These are phyloP conservation scores for Komagataella pastoris DNA, from an alignment of 805 yeast genomes.

Conservation along the genomic window DNA sequence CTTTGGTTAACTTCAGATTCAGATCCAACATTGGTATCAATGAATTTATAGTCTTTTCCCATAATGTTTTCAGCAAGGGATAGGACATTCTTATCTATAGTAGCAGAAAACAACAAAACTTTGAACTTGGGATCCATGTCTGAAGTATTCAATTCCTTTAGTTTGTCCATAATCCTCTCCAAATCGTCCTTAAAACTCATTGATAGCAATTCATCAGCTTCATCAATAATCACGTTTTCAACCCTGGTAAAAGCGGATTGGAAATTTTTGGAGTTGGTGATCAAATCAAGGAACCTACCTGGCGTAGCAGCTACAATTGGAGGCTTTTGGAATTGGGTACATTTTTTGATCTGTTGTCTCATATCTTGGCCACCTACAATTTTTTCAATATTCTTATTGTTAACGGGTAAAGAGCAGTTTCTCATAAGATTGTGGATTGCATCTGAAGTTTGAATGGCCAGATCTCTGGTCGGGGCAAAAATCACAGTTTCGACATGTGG, in stretches of 20 bases:
- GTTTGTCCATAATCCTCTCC: slow-evolving; percentile 35
- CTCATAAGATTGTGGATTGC: slow-evolving; percentile 39
- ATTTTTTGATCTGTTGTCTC: slow-evolving; percentile 18
- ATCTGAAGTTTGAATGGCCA: slow-evolving; percentile 68
- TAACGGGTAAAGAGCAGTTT: slow-evolving; percentile 4
- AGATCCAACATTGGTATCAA: slow-evolving; percentile 72
- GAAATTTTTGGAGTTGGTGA: slow-evolving; percentile 30
- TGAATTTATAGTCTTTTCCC: slow-evolving; percentile 37
- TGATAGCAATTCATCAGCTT: slow-evolving; percentile 80
- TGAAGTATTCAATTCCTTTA: slow-evolving; percentile 20
- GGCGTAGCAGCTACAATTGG: slow-evolving; percentile 80
- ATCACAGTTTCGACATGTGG: slow-evolving; percentile 46
- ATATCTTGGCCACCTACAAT: slow-evolving; percentile 59
- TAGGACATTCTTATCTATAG: slow-evolving; percentile 59
- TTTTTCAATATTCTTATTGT: slow-evolving; percentile 25
- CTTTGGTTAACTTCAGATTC: slow-evolving; percentile 47
- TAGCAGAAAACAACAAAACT: slow-evolving; percentile 78
- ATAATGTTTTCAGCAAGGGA: slow-evolving; percentile 47
- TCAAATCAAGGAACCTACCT: slow-evolving; percentile 62
- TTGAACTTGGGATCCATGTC: slow-evolving; percentile 29
- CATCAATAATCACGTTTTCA: slow-evolving; percentile 67
- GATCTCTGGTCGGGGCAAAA: slow-evolving; percentile 83
- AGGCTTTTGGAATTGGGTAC: slow-evolving; percentile 22
- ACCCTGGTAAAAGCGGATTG: slow-evolving; percentile 35
- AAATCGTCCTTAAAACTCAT: slow-evolving; percentile 66